A percentile compares a stretch with the other conserved stretches of the same genome.
Conservation (phyloP, 306 rosid genomes). For the Albizia julibrissin region DNA sequence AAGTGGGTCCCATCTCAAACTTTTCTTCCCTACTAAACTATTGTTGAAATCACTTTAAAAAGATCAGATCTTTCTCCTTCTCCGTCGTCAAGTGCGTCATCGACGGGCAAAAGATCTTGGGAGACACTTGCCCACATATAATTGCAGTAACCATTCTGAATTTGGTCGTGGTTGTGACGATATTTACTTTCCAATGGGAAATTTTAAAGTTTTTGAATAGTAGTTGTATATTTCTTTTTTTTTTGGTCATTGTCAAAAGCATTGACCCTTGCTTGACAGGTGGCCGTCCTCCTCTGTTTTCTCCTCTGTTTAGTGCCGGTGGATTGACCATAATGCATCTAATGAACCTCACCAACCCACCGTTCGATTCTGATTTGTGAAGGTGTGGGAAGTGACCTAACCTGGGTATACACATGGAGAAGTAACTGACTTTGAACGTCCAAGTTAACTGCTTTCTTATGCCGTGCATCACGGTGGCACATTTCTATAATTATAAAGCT, state of each 20-base stretch:
- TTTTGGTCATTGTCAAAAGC: neutral
- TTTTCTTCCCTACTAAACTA: neutral
- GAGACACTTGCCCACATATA: neutral
- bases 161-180: neutral
- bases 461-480: slow-evolving; percentile 44
- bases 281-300: slow-evolving; percentile 27
- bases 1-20: neutral
- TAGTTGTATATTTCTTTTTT: neutral
- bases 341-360: slow-evolving; percentile 8
- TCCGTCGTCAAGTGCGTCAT: neutral
- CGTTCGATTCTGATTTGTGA: slow-evolving; percentile 38
- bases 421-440: slow-evolving; percentile 37
- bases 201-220: neutral
- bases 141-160: neutral
- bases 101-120: neutral
- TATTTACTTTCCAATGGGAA: neutral
- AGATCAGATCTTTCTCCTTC: neutral
- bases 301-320: neutral
- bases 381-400: slow-evolving; percentile 30
- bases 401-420: slow-evolving; percentile 32
- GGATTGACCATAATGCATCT: slow-evolving; percentile 20
- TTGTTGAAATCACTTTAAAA: neutral
- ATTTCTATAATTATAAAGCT: neutral
- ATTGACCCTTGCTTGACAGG: slow-evolving; percentile 19
- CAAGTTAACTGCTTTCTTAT: slow-evolving; percentile 24